These are phyloP conservation scores for Piper longum DNA, from an alignment of 164 flowering plant species.

Conservation along the genomic window DNA sequence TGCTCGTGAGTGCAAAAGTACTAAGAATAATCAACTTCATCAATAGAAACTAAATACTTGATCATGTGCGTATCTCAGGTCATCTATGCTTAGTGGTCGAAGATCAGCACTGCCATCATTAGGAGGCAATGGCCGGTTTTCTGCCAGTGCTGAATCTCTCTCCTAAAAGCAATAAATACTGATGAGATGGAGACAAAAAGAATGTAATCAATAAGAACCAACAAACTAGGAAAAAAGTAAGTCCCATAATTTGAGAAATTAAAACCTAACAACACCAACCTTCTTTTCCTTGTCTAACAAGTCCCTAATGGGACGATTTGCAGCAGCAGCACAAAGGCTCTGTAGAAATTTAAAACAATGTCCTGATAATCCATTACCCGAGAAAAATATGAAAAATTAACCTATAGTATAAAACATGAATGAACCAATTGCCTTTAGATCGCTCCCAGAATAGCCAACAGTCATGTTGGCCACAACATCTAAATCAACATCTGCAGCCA, in stretches of 20 bases:
- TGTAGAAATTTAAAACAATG: constrained; percentile 20
- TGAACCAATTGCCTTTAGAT: constrained; percentile 56
- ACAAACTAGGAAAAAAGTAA: background rate
- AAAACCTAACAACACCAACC: background rate
- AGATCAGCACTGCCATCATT: constrained; percentile 51
- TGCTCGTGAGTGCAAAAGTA: no score
- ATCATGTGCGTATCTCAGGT: constrained; percentile 76
- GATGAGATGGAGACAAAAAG: background rate
- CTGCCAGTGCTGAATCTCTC: constrained; percentile 46
- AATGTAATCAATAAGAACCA: no score
- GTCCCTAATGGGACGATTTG: constrained; percentile 94
- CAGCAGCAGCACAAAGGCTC: constrained; percentile 97
- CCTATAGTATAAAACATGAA: background rate
- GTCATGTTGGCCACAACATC: constrained; percentile 73
- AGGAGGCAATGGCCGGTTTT: constrained; percentile 43
- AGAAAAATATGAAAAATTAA: background rate
- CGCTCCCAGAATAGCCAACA: constrained; percentile 98
- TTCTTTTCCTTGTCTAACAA: constrained; percentile 19
- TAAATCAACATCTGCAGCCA: constrained; percentile 46
- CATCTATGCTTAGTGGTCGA: constrained; percentile 62
- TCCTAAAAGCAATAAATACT: constrained; percentile 30
- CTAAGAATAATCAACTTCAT: no score
- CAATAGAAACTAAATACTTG: constrained; percentile 35
- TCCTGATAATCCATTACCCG: background rate
- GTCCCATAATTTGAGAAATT: background rate